Evolutionary conservation across 352 stramenopile species (phyloP).

Genomic region (Globisporangium ultimum): DNA sequence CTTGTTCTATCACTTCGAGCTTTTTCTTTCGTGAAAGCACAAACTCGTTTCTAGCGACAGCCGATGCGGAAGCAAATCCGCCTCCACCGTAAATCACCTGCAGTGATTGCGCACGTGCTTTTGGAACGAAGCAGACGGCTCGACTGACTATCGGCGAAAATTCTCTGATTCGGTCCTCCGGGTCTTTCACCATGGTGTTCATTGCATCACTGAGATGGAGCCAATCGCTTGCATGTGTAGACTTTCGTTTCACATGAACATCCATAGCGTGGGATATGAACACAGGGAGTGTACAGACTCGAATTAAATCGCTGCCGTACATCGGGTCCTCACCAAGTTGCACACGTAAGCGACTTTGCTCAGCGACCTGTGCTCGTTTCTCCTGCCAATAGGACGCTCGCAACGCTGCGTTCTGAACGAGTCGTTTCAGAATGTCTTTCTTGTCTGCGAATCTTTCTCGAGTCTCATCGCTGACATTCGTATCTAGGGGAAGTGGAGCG

Average conservation of each 20-base stretch:
- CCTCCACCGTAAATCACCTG: slow-evolving; percentile 34
- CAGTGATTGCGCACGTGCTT: slow-evolving; percentile 43
- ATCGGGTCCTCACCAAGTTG: slow-evolving; percentile 43
- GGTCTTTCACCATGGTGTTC: slow-evolving; percentile 40
- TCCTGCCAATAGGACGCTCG: slow-evolving; percentile 34
- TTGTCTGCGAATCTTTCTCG: slow-evolving; percentile 22
- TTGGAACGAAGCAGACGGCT: slow-evolving; percentile 73
- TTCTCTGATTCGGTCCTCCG: slow-evolving; percentile 36
- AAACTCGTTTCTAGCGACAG: slow-evolving; percentile 9
- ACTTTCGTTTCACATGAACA: slow-evolving; percentile 34
- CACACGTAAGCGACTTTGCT: slow-evolving; percentile 23
- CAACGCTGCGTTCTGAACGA: slow-evolving; percentile 25
- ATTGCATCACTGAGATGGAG: slow-evolving; percentile 34
- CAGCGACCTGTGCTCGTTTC: slow-evolving; percentile 27
- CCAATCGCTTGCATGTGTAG: slow-evolving; percentile 11
- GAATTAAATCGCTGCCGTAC: slow-evolving; percentile 42
- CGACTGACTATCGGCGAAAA: slow-evolving; percentile 49
- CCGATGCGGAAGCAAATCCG: slow-evolving; percentile 24
- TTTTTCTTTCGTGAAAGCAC: slow-evolving; percentile 34
- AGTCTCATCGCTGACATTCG: slow-evolving; percentile 15
- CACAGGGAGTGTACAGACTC: slow-evolving; percentile 43
- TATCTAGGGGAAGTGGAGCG: slow-evolving; percentile 24
- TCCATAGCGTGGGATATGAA: slow-evolving; percentile 80
- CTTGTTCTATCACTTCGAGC: slow-evolving; percentile 19
- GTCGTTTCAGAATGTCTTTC: slow-evolving; percentile 33